Percentiles rank a stretch among this genome's conserved stretches.
These are phyloP conservation scores for Nosema muscidifuracis DNA, from an alignment of 371 early-diverging fungal species.

Conservation along the genomic window DNA sequence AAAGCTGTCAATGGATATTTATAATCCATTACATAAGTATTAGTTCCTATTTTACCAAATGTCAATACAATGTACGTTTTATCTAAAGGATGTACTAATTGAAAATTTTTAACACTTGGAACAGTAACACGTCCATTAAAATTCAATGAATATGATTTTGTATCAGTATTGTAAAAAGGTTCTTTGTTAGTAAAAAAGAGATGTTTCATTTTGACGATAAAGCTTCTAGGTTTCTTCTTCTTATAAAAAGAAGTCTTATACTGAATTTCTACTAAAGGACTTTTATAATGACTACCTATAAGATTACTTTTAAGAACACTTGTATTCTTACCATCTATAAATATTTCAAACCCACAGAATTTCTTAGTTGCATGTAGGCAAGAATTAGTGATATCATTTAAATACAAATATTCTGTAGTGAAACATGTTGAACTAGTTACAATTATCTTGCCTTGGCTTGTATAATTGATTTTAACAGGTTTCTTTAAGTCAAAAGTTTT, in stretches of 20 bases:
- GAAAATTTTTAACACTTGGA: constrained; percentile 91
- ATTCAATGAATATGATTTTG: constrained; percentile 81
- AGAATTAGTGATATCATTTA: background rate
- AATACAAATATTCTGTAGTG: background rate
- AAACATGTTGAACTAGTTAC: too few relatives aligned
- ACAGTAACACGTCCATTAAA: constrained; percentile 81
- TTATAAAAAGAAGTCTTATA: constrained; percentile 38
- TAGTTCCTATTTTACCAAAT: constrained; percentile 74
- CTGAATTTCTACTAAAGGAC: constrained; percentile 13
- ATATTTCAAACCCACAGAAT: constrained; percentile 43
- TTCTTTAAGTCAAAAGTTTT: background rate
- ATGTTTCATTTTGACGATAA: constrained; percentile 30
- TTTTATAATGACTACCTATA: constrained; percentile 22
- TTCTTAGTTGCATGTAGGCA: constrained; percentile 17
- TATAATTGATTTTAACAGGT: background rate
- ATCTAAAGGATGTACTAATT: constrained; percentile 68
- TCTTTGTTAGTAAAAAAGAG: constrained; percentile 55
- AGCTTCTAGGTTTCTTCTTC: constrained; percentile 29
- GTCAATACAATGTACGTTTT: constrained; percentile 76
- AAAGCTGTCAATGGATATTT: constrained; percentile 81
- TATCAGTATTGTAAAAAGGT: constrained; percentile 70
- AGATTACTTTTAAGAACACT: constrained; percentile 24
- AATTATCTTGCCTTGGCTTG: background rate
- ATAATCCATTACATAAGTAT: constrained; percentile 80
- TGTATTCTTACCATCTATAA: background rate